Evolutionary conservation across 2,329 filamentous ascomycete species (phyloP), one percentile per base, ranked within the genome.

Genomic region (Metarhizium humberi): DNA sequence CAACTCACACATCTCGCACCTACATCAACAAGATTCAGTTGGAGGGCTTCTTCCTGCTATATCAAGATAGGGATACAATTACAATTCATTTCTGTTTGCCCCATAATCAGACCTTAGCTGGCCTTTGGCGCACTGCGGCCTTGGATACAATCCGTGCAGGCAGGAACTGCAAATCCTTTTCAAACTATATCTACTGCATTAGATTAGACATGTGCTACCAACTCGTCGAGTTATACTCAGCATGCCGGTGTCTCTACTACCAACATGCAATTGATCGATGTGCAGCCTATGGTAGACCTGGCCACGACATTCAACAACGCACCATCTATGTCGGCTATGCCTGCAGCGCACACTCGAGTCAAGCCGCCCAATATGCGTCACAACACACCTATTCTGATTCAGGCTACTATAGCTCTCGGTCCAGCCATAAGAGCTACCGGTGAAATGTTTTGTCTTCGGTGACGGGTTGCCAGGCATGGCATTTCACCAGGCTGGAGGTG

Each of bases 161-260:
- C 51, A 45, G 29, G 38, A 25, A 53, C 38, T 43, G 32, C 49
- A 25, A 36, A 42, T 30, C 42, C 25, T 32, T n/a, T 46, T 18
- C 29, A 38, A 11, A 53, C 34, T 14, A 34, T n/a, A 10, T 49
- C 32, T 36, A 36, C 18, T 16, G 6, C n/a, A 16, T 18, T 18
- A 45, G 20, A 50, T 6, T 32, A 52, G 69, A 77, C 58, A 95
- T 96, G 91, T 96, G 91, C 67, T 92, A 90, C 67, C 88, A 92
- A 73, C 74, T 96, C 59, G 77, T 92, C 64, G 91, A 96, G 71
- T 80, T 89, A 57, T 96, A 91, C 76, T 85, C 90, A 55, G 88
- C 87, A 55, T 96, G 91, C 78, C 82, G 85, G 60, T 96, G 91
- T 73, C 79, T 92, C 63, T 95, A 96, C 77, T 90, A 92, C 76